A percentile compares a stretch with the other conserved stretches of the same genome.
Evolutionary conservation across 345 rosid species (phyloP).

Genomic region (Populus deltoides): DNA sequence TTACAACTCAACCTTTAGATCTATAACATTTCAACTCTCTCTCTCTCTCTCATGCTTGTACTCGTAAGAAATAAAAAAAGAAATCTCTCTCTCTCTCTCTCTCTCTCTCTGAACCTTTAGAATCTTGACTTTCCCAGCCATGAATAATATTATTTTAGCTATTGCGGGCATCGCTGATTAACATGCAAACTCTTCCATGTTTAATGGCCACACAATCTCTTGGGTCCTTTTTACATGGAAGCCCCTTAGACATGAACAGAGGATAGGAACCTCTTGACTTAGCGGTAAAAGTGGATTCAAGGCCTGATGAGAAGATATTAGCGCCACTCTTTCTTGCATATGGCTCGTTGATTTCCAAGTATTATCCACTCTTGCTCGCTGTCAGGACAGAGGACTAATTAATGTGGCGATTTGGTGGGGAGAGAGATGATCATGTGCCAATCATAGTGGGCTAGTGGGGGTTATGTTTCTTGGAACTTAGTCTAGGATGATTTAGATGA

Average conservation of each 20-base stretch:
- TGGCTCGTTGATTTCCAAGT: too few relatives aligned
- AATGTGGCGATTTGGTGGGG: slow-evolving; percentile 12
- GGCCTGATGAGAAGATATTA: too few relatives aligned
- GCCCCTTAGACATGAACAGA: slow-evolving; percentile 7
- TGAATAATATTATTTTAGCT: not conserved
- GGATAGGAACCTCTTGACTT: too few relatives aligned
- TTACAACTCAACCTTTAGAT: slow-evolving; percentile 21
- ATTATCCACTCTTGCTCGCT: too few relatives aligned
- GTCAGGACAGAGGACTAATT: too few relatives aligned
- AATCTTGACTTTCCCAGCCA: slow-evolving; percentile 37
- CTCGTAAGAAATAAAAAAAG: slow-evolving; percentile 10
- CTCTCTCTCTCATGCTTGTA: slow-evolving; percentile 9
- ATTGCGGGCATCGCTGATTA: not conserved
- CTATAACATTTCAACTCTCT: slow-evolving; percentile 12
- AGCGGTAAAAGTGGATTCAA: not conserved
- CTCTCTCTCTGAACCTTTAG: slow-evolving; percentile 29
- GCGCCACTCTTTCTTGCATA: too few relatives aligned
- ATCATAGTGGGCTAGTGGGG: slow-evolving; percentile 21
- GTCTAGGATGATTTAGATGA: slow-evolving; percentile 16
- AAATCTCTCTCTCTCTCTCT: not conserved
- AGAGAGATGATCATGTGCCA: slow-evolving; percentile 29
- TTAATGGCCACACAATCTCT: slow-evolving; percentile 36
- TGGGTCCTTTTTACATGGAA: not conserved
- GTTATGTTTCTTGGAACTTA: slow-evolving; percentile 22
- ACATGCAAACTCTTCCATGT: slow-evolving; percentile 19